Percentiles rank a stretch among this genome's conserved stretches.
phyloP scores from a whole-genome alignment of 768 basidiomycete genomes.

The Botryobasidium botryosum region DNA sequence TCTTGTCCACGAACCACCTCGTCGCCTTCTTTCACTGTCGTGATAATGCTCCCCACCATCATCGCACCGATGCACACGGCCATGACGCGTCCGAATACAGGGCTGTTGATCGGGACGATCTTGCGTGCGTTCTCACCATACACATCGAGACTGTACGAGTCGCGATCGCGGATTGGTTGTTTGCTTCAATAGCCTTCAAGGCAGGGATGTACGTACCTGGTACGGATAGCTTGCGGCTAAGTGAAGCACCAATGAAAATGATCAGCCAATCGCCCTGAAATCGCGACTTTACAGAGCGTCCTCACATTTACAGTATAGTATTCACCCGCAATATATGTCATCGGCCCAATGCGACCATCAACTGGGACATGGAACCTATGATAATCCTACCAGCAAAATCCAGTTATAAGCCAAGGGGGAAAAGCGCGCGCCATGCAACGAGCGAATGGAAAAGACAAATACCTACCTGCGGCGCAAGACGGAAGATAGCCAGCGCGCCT shows the following conservation, averaged over 20 bases:
- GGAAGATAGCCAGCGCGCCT: conserved; percentile 77
- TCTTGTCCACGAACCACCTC: conserved; percentile 71
- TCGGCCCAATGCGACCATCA: conserved; percentile 65
- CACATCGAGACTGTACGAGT: conserved; percentile 55
- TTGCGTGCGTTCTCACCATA: conserved; percentile 91
- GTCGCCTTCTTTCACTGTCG: conserved; percentile 75
- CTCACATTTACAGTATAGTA: conserved; percentile 91
- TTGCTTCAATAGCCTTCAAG: too few relatives aligned
- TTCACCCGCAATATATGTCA: conserved; percentile 73
- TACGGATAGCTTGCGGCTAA: conserved; percentile 85
- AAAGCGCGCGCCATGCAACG: neutral
- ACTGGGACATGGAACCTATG: conserved; percentile 87
- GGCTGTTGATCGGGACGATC: conserved; percentile 81
- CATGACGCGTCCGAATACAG: conserved; percentile 83
- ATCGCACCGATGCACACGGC: conserved; percentile 84
- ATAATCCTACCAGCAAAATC: conserved; percentile 48
- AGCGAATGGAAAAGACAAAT: neutral
- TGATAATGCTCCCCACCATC: conserved; percentile 87
- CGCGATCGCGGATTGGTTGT: too few relatives aligned
- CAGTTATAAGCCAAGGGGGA: neutral
- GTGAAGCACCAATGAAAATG: neutral
- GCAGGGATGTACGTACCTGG: conserved; percentile 23
- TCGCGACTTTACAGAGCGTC: conserved; percentile 6
- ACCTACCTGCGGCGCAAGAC: conserved; percentile 49
- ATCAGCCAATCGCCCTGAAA: conserved; percentile 2